phyloP scores from a whole-genome alignment of 805 yeast species.

The Zygosaccharomyces siamensis region DNA sequence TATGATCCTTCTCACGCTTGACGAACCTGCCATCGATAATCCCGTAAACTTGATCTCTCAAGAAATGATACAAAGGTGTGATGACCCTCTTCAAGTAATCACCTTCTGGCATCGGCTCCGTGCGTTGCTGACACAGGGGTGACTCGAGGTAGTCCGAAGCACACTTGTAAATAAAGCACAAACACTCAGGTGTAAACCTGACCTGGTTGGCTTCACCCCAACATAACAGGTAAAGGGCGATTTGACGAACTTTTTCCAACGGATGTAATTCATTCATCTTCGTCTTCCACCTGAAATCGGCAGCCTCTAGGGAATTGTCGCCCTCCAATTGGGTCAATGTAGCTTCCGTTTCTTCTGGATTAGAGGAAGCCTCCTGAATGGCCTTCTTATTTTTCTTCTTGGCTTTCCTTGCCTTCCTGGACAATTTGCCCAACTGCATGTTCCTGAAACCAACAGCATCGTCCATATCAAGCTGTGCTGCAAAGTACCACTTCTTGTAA shows the following conservation, averaged over 20 bases:
- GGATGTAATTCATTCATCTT: conserved; percentile 68
- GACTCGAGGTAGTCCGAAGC: conserved; percentile 86
- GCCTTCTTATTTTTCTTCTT: conserved; percentile 77
- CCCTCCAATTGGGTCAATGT: conserved; percentile 65
- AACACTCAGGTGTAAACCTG: conserved; percentile 84
- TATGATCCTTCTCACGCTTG: conserved; percentile 82
- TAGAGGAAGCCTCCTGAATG: conserved; percentile 52
- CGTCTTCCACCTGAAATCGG: conserved; percentile 77
- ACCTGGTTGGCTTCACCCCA: conserved; percentile 96
- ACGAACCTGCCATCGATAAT: conserved; percentile 75
- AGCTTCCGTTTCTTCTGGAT: conserved; percentile 57
- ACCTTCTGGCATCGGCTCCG: conserved; percentile 78
- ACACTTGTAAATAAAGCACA: conserved; percentile 93
- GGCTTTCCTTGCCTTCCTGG: conserved; percentile 76
- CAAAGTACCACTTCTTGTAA: conserved; percentile 83
- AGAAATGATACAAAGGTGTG: conserved; percentile 80
- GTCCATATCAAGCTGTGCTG: conserved; percentile 82
- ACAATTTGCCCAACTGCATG: conserved; percentile 69
- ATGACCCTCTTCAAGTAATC: conserved; percentile 88
- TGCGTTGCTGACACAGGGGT: conserved; percentile 85
- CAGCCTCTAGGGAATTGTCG: conserved; percentile 81
- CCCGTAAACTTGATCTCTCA: conserved; percentile 79
- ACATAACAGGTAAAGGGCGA: conserved; percentile 66
- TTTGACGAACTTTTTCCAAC: conserved; percentile 74
- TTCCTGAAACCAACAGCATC: conserved; percentile 80